These are phyloP conservation scores for Emydomyces testavorans DNA, from an alignment of 2,329 filamentous ascomycete species.

Conservation along the genomic window DNA sequence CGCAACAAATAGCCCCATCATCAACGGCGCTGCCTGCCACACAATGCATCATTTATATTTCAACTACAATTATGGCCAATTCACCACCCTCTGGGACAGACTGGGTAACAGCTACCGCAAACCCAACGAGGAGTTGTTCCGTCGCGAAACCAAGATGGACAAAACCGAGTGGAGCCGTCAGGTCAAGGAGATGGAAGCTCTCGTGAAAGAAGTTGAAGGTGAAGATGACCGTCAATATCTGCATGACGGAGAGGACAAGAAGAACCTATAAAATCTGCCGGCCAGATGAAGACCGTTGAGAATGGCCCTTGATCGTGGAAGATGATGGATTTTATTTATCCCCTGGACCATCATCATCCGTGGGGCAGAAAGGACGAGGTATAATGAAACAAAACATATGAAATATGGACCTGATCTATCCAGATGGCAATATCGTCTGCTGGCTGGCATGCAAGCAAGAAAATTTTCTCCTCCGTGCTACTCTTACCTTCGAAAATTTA, in stretches of 20 bases:
- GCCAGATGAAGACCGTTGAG: slow-evolving; percentile 7
- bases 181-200: slow-evolving; percentile 60
- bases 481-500: neutral
- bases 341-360: neutral
- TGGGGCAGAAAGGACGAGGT: neutral
- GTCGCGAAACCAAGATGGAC: slow-evolving; percentile 74
- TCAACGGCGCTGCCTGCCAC: slow-evolving; percentile 93
- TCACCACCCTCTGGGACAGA: slow-evolving; percentile 84
- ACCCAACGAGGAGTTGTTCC: slow-evolving; percentile 76
- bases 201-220: slow-evolving; percentile 62
- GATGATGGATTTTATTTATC: neutral
- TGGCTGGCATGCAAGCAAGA: neutral
- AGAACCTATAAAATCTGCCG: slow-evolving; percentile 24
- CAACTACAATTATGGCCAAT: slow-evolving; percentile 91
- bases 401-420: neutral
- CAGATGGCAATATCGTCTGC: neutral
- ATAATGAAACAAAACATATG: neutral
- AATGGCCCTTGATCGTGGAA: neutral
- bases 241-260: slow-evolving; percentile 27
- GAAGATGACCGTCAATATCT: slow-evolving; percentile 38
- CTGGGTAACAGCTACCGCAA: slow-evolving; percentile 75
- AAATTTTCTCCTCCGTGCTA: neutral
- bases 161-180: slow-evolving; percentile 69
- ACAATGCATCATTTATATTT: slow-evolving; percentile 81
- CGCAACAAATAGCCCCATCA: slow-evolving; percentile 73